Conservation (phyloP, 2,329 filamentous ascomycete genomes). For the Leptographium procerum region DNA sequence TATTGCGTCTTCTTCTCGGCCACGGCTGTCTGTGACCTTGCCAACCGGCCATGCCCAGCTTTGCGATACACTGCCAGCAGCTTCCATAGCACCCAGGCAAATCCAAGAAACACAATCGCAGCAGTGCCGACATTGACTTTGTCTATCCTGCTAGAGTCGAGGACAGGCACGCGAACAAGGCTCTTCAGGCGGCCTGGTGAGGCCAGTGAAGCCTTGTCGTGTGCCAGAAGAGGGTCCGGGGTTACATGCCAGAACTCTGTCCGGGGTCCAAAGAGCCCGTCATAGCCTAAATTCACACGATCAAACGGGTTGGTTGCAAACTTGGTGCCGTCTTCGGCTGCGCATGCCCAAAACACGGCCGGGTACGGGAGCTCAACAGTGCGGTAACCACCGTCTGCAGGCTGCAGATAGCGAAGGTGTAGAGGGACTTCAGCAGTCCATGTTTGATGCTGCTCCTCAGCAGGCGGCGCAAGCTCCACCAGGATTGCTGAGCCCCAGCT, state of each 20-base stretch:
- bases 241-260: constrained; percentile 76
- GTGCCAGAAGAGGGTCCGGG: constrained; percentile 27
- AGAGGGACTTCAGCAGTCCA: constrained; percentile 67
- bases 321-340: constrained; percentile 51
- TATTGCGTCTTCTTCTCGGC: constrained; percentile 12
- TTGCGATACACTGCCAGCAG: constrained; percentile 28
- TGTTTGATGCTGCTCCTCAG: constrained; percentile 9
- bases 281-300: constrained; percentile 72
- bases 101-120: constrained; percentile 48
- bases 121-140: constrained; percentile 47
- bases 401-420: constrained; percentile 72
- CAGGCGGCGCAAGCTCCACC: constrained; percentile 52
- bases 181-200: constrained; percentile 31
- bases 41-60: constrained; percentile 20
- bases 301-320: constrained; percentile 78
- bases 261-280: constrained; percentile 61
- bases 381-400: constrained; percentile 42
- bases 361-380: constrained; percentile 63
- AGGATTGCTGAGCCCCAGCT: constrained; percentile 73
- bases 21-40: constrained; percentile 13
- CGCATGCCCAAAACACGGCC: constrained; percentile 82
- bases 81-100: constrained; percentile 58
- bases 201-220: background rate
- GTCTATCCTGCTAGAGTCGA: constrained; percentile 39
- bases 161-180: constrained; percentile 51